A percentile compares a stretch with the other conserved stretches of the same genome.
These are phyloP conservation scores for Pestalotiopsis sp. DNA, from an alignment of 2,329 filamentous ascomycete genomes.

Conservation along the genomic window DNA sequence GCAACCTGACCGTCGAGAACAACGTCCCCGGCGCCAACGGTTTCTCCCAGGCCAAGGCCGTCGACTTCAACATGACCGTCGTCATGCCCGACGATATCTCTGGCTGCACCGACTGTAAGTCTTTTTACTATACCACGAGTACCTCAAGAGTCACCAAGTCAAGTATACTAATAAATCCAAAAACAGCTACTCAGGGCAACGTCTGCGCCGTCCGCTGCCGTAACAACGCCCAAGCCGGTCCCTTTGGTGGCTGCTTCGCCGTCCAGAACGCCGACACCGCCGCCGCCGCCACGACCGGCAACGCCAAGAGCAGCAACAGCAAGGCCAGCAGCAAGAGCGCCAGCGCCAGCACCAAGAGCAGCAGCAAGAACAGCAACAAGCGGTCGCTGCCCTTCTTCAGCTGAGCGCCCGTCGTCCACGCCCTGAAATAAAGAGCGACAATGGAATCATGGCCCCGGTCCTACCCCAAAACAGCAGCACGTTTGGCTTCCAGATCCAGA, in stretches of 20 bases:
- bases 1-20: constrained; percentile 56
- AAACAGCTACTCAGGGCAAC: constrained; percentile 55
- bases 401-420: not conserved
- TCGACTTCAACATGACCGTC: constrained; percentile 60
- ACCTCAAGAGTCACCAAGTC: not conserved
- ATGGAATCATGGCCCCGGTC: too few species aligned
- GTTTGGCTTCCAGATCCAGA: not conserved
- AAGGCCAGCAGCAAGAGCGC: constrained; percentile 14
- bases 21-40: constrained; percentile 62
- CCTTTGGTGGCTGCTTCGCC: constrained; percentile 61
- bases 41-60: constrained; percentile 56
- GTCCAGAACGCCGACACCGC: constrained; percentile 54
- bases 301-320: constrained; percentile 19
- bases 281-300: constrained; percentile 20
- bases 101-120: constrained; percentile 53
- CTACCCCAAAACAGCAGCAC: too few species aligned
- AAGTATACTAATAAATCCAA: constrained; percentile 14
- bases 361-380: constrained; percentile 17
- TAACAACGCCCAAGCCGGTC: constrained; percentile 59
- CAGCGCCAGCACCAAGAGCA: constrained; percentile 21
- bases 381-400: constrained; percentile 3
- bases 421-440: not conserved
- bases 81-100: constrained; percentile 50
- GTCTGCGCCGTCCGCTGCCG: constrained; percentile 62
- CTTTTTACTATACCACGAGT: not conserved